Conservation (phyloP, 139 green algal species). For the Mychonastes homosphaera region DNA sequence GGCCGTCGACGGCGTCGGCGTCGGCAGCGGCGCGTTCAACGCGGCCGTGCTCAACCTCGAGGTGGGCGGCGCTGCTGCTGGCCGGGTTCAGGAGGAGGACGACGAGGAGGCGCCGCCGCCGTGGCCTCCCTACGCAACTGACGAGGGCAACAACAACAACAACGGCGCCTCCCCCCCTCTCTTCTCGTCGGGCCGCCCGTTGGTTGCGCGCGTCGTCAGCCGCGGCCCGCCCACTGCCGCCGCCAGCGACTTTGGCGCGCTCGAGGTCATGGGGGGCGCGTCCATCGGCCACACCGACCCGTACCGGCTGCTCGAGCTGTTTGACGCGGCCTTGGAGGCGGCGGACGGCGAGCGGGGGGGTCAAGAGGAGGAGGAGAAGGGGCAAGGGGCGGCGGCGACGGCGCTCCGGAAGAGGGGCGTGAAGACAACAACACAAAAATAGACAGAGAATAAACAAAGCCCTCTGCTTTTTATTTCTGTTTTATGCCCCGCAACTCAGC, state of each 20-base stretch:
- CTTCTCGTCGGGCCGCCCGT: constrained; percentile 4
- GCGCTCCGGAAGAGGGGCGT: too few relatives aligned
- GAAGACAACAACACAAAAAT: too few relatives aligned
- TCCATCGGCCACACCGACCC: constrained; percentile 76
- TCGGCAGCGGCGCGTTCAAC: constrained; percentile 61
- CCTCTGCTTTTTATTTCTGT: too few relatives aligned
- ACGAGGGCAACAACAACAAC: not conserved
- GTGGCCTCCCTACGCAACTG: not conserved
- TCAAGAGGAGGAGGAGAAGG: too few relatives aligned
- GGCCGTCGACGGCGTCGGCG: constrained; percentile 66
- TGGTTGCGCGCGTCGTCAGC: constrained; percentile 51
- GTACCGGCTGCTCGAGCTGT: constrained; percentile 23
- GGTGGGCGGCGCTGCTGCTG: not conserved
- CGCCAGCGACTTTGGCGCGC: constrained; percentile 62
- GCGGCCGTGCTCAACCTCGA: constrained; percentile 37
- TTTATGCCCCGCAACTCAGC: too few relatives aligned
- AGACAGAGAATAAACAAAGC: too few relatives aligned
- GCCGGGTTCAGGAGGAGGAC: not conserved
- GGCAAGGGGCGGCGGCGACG: too few relatives aligned
- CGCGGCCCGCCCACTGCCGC: constrained; percentile 41
- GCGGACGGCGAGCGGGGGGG: too few relatives aligned
- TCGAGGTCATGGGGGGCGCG: constrained; percentile 73
- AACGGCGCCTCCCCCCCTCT: not conserved
- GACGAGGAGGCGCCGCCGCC: not conserved
- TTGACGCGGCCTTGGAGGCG: constrained; percentile 14